Evolutionary conservation across 2,329 filamentous ascomycete species (phyloP), one percentile per base, ranked within the genome.

Genomic region (Parastagonospora nodorum): DNA sequence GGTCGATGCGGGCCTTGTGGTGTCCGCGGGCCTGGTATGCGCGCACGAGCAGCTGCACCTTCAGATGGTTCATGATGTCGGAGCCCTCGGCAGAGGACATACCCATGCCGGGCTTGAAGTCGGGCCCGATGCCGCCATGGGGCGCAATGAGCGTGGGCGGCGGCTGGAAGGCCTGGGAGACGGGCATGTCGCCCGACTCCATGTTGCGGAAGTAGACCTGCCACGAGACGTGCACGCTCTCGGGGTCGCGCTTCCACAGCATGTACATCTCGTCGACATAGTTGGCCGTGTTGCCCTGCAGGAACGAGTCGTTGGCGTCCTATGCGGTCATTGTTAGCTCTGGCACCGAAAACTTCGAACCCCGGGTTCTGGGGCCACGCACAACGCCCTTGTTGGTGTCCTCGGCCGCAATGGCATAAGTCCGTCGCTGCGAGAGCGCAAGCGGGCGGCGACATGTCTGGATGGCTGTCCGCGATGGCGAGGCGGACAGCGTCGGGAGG

Each of bases 251-350:
- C 79, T 93, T 96, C 94, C 94, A 99, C 74, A 92, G 87, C 80
- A 97, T 82, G 78, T 99, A 99, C 94, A 99, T 99, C 82, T 97
- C 94, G 77, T 99, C 94, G 74, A 99, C 91, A 80, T 99, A 99
- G 81, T 96, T 97, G 77, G 94, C 94, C 54, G 93, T 94, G 81
- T 90, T 97, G 63, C 94, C 94, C 58, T 92, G 90, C 55, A 99
- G 84, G 83, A 99, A 99, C 79, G 88, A 96, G 78, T 99, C 94
- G 76, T 89, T 96, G 60, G 92, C 85, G 74, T 96, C 91, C 83
- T 85, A 61, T 51, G 62, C 53, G 55, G 55, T 55, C 58, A 57
- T 56, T 42, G 63, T 73, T 63, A 72, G 72, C 60, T 28, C 37
- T 50, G 45, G 14, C 38, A 31, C 42, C 48, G 32, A 55, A 57